Conservation (phyloP, 306 rosid genomes). For the Gastrolobium villosum region DNA sequence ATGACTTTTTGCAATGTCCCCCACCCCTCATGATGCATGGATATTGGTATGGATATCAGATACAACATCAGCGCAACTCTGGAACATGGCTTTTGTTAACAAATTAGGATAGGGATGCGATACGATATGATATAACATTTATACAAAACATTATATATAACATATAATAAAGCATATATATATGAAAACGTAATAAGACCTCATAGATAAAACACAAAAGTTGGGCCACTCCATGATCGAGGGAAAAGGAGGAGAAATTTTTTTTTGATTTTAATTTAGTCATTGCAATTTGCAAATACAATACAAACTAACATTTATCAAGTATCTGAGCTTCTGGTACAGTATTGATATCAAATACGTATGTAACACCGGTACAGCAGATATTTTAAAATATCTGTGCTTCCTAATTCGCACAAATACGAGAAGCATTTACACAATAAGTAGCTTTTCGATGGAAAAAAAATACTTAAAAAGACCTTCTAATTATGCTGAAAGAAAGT, state of each 20-base stretch:
- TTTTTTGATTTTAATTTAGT: not conserved
- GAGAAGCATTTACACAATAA: not conserved
- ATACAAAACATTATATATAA: too few relatives aligned
- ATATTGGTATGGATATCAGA: too few relatives aligned
- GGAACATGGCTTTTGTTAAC: not conserved
- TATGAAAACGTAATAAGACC: not conserved
- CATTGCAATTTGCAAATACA: not conserved
- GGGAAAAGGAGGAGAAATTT: not conserved
- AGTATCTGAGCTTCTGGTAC: not conserved
- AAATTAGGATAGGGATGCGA: not conserved
- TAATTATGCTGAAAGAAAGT: slow-evolving; percentile 1
- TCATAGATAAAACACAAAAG: not conserved
- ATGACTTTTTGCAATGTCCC: not conserved
- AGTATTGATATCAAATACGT: not conserved
- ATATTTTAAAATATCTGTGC: not conserved
- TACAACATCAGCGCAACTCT: too few relatives aligned
- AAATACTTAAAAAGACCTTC: not conserved
- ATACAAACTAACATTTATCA: not conserved
- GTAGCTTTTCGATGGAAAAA: not conserved
- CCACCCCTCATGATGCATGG: not conserved
- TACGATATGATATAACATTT: not conserved
- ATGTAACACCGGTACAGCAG: not conserved
- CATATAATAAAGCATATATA: not conserved
- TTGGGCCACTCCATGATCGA: not conserved
- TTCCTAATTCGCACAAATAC: slow-evolving; percentile 1